Conservation (phyloP, 129 eudicot species). For the Silybum marianum region DNA sequence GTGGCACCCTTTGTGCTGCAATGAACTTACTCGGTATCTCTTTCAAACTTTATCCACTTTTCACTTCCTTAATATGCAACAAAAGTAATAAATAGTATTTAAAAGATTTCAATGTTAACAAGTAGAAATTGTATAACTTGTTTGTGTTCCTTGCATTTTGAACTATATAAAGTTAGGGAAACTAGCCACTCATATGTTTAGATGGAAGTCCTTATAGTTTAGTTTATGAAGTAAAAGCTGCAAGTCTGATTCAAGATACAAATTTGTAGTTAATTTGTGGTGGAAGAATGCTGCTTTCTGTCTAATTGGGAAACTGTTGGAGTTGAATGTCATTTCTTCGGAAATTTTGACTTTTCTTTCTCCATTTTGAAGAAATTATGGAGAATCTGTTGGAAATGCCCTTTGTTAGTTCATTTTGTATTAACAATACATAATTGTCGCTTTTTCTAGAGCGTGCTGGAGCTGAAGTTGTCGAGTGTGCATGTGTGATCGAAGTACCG, state of each 20-base stretch:
- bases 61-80: slow-evolving; percentile 3
- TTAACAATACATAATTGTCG: neutral
- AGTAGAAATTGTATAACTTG: neutral
- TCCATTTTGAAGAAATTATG: neutral
- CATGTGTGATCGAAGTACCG: slow-evolving; percentile 72
- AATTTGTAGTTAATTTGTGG: too few relatives aligned
- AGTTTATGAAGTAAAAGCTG: too few relatives aligned
- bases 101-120: neutral
- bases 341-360: neutral
- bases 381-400: neutral
- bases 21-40: slow-evolving; percentile 67
- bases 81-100: neutral
- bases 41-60: neutral
- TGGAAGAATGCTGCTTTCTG: too few relatives aligned
- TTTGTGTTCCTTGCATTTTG: too few relatives aligned
- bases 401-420: neutral
- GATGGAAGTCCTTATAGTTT: too few relatives aligned
- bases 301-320: neutral
- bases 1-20: slow-evolving; percentile 92
- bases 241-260: neutral
- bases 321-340: too few relatives aligned
- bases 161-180: too few relatives aligned
- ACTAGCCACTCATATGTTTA: too few relatives aligned
- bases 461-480: slow-evolving; percentile 66
- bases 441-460: slow-evolving; percentile 59